Conservation (phyloP, 176 grass and related monocot species). For the Eleusine coracana region DNA sequence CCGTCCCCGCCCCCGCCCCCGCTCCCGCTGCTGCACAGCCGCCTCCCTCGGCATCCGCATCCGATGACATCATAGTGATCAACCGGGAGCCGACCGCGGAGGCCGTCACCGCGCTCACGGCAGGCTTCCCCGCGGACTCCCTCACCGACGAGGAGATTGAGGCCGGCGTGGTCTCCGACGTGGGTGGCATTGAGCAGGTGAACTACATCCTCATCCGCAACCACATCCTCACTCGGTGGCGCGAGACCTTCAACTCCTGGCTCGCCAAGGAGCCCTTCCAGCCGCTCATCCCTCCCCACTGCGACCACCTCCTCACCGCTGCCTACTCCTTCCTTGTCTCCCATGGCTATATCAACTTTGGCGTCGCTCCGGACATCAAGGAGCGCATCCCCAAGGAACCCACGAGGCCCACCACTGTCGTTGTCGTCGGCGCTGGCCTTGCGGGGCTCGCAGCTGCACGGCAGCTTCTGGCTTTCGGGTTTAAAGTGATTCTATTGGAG, state of each 20-base stretch:
- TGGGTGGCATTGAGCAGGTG: conserved; percentile 98
- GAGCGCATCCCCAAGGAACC: conserved; percentile 77
- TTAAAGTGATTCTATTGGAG: conserved; percentile 85
- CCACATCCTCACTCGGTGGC: conserved; percentile 81
- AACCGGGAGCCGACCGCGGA: conserved; percentile 90
- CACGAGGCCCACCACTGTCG: conserved; percentile 61
- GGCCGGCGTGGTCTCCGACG: conserved; percentile 81
- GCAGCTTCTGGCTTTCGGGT: conserved; percentile 75
- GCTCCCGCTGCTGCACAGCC: conserved; percentile 3
- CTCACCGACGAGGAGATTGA: conserved; percentile 99
- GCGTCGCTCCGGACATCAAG: conserved; percentile 80
- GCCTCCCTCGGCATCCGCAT: conserved; percentile 26
- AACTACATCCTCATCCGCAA: conserved; percentile 99
- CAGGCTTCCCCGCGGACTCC: conserved; percentile 88
- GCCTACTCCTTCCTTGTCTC: conserved; percentile 88
- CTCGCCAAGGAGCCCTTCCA: conserved; percentile 72
- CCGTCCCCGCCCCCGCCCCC: conserved; percentile 1
- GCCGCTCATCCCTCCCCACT: conserved; percentile 75
- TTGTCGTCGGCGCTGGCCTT: conserved; percentile 77
- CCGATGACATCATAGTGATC: conserved; percentile 98
- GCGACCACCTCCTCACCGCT: conserved; percentile 73
- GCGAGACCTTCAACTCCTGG: conserved; percentile 80
- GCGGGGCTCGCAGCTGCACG: conserved; percentile 81
- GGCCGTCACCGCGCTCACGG: conserved; percentile 85
- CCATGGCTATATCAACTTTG: conserved; percentile 88